Conservation (phyloP, 2,329 filamentous ascomycete species). For the Diaporthe sp. region DNA sequence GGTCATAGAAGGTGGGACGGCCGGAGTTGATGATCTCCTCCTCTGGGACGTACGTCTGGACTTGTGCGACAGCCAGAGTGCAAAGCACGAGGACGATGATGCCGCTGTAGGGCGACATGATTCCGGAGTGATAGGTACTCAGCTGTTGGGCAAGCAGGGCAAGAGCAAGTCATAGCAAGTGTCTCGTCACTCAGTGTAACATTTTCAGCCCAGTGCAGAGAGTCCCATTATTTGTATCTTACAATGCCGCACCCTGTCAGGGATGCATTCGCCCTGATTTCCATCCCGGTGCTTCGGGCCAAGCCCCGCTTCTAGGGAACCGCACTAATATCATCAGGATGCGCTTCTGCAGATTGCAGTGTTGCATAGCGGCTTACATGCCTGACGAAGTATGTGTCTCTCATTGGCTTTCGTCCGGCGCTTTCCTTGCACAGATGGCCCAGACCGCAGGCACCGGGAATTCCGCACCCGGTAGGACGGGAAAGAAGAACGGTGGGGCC, state of each 20-base stretch:
- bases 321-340: conserved; percentile 8
- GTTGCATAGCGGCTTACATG: not conserved
- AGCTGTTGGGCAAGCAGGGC: too few relatives aligned
- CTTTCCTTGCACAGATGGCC: not conserved
- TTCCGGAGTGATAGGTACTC: not conserved
- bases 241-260: not conserved
- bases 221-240: not conserved
- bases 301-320: not conserved
- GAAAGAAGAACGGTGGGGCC: too few relatives aligned
- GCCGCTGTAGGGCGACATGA: not conserved
- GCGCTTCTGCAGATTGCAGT: not conserved
- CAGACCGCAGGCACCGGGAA: too few relatives aligned
- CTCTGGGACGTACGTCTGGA: conserved; percentile 12
- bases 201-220: not conserved
- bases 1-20: conserved; percentile 23
- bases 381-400: not conserved
- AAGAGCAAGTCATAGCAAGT: too few relatives aligned
- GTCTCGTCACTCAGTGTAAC: not conserved
- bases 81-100: not conserved
- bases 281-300: not conserved
- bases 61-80: not conserved
- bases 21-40: conserved; percentile 26
- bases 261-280: not conserved
- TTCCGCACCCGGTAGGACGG: too few relatives aligned
- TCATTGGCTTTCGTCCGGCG: not conserved